Evolutionary conservation across 768 basidiomycete genomes (phyloP).

Genomic region (Rhodotorula taiwanensis): DNA sequence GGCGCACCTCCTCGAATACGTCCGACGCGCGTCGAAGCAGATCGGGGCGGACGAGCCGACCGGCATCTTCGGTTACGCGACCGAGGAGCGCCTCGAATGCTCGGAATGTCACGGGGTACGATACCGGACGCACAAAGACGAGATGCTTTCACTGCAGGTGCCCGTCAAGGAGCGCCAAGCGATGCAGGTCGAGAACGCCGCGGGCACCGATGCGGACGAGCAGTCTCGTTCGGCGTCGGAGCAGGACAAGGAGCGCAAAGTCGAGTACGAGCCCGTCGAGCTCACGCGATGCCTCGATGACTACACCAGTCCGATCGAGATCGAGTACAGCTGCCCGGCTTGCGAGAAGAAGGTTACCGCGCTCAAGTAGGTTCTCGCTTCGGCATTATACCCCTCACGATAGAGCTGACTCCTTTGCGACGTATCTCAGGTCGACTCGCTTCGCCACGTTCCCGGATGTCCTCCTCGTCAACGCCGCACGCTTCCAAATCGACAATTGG

Average conservation of each 20-base stretch:
- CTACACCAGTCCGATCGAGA: constrained; percentile 55
- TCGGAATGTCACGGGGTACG: constrained; percentile 67
- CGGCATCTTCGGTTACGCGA: constrained; percentile 65
- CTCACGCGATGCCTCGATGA: constrained; percentile 59
- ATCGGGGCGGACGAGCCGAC: constrained; percentile 56
- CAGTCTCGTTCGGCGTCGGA: constrained; percentile 48
- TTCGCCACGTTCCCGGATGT: constrained; percentile 84
- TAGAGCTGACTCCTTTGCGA: neutral
- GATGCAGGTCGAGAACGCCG: constrained; percentile 28
- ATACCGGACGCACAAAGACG: constrained; percentile 68
- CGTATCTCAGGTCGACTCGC: constrained; percentile 61
- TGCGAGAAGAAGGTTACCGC: constrained; percentile 67
- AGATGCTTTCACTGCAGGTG: constrained; percentile 72
- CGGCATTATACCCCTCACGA: neutral
- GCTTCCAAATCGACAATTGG: constrained; percentile 94
- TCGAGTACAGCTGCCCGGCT: constrained; percentile 74
- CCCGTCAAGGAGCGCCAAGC: constrained; percentile 52
- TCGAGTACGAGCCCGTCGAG: constrained; percentile 57
- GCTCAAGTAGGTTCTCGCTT: constrained; percentile 55
- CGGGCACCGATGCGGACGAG: neutral
- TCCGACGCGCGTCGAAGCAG: constrained; percentile 46
- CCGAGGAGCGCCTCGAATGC: constrained; percentile 85
- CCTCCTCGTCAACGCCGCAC: constrained; percentile 80
- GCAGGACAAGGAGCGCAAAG: constrained; percentile 53
- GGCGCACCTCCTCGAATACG: constrained; percentile 63